Conservation (phyloP, 2,329 filamentous ascomycete genomes). For the Leptographium flavum region DNA sequence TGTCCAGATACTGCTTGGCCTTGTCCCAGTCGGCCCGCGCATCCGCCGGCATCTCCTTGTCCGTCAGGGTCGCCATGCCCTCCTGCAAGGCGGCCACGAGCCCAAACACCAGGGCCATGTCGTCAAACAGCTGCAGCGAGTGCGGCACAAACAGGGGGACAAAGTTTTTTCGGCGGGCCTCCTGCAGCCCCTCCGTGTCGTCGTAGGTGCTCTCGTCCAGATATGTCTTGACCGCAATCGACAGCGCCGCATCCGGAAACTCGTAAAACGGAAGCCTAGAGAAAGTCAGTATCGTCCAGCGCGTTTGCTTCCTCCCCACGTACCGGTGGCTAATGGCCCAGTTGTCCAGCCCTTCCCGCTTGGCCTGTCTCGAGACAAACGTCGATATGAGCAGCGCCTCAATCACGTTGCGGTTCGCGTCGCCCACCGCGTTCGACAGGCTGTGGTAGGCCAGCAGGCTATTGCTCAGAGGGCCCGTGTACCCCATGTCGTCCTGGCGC, state of each 20-base stretch:
- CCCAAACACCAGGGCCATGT: slow-evolving; percentile 40
- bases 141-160: slow-evolving; percentile 41
- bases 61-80: slow-evolving; percentile 39
- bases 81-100: slow-evolving; percentile 44
- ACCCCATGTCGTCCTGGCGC: slow-evolving; percentile 72
- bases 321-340: slow-evolving; percentile 60
- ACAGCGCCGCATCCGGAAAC: slow-evolving; percentile 60
- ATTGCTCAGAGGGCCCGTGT: slow-evolving; percentile 86
- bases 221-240: slow-evolving; percentile 68
- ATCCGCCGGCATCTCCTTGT: slow-evolving; percentile 28
- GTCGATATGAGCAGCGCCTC: slow-evolving; percentile 72
- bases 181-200: slow-evolving; percentile 29
- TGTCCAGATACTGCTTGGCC: slow-evolving; percentile 37
- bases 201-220: slow-evolving; percentile 44
- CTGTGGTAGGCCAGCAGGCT: slow-evolving; percentile 79
- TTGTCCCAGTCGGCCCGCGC: slow-evolving; percentile 40
- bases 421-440: slow-evolving; percentile 64
- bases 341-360: slow-evolving; percentile 53
- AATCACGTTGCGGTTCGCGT: slow-evolving; percentile 65
- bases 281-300: neutral
- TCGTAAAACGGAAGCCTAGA: slow-evolving; percentile 12
- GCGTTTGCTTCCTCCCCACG: no score
- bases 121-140: slow-evolving; percentile 42
- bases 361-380: slow-evolving; percentile 66
- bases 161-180: slow-evolving; percentile 32